Base-by-base conservation (phyloP, 1,139 yeast species). In the Magnusiomyces sp. region DNA sequence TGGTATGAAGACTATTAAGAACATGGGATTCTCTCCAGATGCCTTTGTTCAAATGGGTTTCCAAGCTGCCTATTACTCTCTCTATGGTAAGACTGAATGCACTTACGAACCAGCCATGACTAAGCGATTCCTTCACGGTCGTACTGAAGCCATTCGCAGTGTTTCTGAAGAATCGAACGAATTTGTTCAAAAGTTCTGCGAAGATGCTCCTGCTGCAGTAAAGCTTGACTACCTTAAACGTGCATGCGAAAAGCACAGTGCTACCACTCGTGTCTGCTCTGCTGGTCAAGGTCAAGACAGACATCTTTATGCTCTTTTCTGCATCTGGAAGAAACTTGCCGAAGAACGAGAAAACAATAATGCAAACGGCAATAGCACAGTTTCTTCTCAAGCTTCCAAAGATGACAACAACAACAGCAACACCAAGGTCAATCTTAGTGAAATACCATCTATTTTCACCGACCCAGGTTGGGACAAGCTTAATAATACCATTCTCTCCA, bases 21-120 rank as follows among this genome's bases (percentile, higher is more conserved):
- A 80, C 55, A 82, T 87, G 81, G 90, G 88, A 58, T 83, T 81
- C 65, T 85, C 95, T 5, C 97, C 97, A 0, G 97, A 89, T 72
- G 97, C 97, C 0, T 89, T 85, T 68, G 84, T 85, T 43, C 97
- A 89, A 67, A 88, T 89, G 94, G 85, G 90, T 17, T 88, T 88
- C 73, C 97, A 89, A 67, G 88, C 94, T 3, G 88, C 95, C 10
- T 89, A 88, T 67, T 89, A 87, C 63, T 94, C 95, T 0, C 74
- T 89, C 48, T 89, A 89, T 64, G 97, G 97, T 44, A 85, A 85
- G 62, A 94, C 88, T 41, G 97, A 88, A 65, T 86, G 95, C 59
- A 87, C 95, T 13, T 89, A 89, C 66, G 97, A 89, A 68, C 97
- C 97, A 2, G 95, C 95, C 11, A 89, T 89, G 97, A 89, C 96